Evolutionary conservation across 768 basidiomycete genomes (phyloP), one percentile per base, ranked within the genome.

Genomic region (Psilocybe cubensis): DNA sequence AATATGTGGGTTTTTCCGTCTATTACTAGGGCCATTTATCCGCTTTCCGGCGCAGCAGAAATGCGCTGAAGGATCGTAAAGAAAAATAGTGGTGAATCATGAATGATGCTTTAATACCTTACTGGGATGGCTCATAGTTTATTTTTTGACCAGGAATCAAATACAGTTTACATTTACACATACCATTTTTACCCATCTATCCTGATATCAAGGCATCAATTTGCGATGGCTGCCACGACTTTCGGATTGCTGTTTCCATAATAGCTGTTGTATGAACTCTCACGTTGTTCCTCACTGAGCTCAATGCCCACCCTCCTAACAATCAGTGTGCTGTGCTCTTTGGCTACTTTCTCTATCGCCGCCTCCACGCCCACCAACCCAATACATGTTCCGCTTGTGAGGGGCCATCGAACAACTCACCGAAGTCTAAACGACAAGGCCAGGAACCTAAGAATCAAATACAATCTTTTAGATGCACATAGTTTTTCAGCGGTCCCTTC

Each of bases 371-470:
- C 31, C 59, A 70, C 69, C 4, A 75, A 76, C 21, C 71, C 83
- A 12, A 56, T 86, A 8, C 82, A 84, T 60, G 50, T 86, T 4
- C 74, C 80, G 1, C 64, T 88, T 27, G 52, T 66, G 25, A 77
- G 77, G 48, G 77, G 83, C 23, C 51, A n/a, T 67, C 7, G 50
- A 47, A 8, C 50, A 53, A 21, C 67, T n/a, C n/a, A 72, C 25
- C 52, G 79, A 1, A 67, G 73, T 38, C 70, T 76, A n/a, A 71
- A 71, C 0, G 56, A 63, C 6, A 75, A 76, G 56, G 79, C 82
- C 42, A 74, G 82, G 24, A 59, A 65, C 28, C 57, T 86, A 17
- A 70, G 81, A 45, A n/a, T 20, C 38, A 87, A 84, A 71, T 88
- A 87, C 57, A 74, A 75, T 4, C 75, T 65, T 55, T 43, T 41